phyloP scores from a whole-genome alignment of 805 yeast species.

The Wickerhamiella galacta region DNA sequence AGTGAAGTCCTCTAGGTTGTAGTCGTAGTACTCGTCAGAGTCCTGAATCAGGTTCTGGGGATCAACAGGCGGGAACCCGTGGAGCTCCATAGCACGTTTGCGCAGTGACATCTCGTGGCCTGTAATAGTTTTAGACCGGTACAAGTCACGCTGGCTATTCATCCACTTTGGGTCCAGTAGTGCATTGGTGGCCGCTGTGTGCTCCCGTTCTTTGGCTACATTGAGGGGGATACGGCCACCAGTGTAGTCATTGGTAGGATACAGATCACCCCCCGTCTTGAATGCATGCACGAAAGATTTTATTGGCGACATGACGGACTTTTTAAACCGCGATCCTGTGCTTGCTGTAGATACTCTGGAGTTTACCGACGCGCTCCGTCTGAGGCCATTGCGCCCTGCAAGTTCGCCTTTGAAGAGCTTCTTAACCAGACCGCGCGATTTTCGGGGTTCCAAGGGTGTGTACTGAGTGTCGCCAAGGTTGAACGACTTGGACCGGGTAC shows the following conservation, averaged over 20 bases:
- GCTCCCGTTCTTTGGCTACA: conserved; percentile 1
- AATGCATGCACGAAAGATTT: conserved; percentile 4
- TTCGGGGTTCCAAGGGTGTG: not conserved
- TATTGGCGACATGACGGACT: not conserved
- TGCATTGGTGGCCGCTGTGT: conserved; percentile 4
- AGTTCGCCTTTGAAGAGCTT: conserved; percentile 4
- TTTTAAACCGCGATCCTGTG: conserved; percentile 1
- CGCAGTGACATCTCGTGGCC: conserved; percentile 54
- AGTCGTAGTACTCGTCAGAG: conserved; percentile 12
- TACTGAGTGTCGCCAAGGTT: conserved; percentile 4
- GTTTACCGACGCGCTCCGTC: not conserved
- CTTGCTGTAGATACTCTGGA: not conserved
- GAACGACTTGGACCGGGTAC: conserved; percentile 5
- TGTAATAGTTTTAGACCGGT: conserved; percentile 56
- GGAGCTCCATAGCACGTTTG: conserved; percentile 31
- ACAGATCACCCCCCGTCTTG: conserved; percentile 8
- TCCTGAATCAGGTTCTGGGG: conserved; percentile 6
- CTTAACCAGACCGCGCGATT: conserved; percentile 4
- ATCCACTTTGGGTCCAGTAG: conserved; percentile 27
- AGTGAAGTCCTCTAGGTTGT: conserved; percentile 15
- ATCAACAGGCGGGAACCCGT: conserved; percentile 12
- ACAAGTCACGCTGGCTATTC: conserved; percentile 40
- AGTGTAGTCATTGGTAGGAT: conserved; percentile 7
- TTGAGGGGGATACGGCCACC: not conserved
- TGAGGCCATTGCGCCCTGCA: not conserved